Conservation (phyloP, 192 early-diverging fungal genomes). For the Linnemannia schmuckeri region DNA sequence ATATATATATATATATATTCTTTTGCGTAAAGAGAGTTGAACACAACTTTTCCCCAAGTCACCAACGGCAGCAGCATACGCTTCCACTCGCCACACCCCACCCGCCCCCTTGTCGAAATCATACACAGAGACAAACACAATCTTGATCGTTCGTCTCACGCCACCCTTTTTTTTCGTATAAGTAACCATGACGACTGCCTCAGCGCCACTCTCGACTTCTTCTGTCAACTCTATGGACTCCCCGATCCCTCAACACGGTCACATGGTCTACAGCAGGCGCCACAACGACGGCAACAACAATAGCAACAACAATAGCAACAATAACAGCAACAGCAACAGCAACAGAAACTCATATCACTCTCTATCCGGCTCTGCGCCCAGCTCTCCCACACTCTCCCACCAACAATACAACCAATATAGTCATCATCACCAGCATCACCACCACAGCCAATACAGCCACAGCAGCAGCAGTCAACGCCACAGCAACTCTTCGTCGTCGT, state of each 20-base stretch:
- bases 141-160: background rate
- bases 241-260: slow-evolving; percentile 2
- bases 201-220: slow-evolving; percentile 7
- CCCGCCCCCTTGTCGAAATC: background rate
- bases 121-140: background rate
- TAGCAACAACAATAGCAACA: background rate
- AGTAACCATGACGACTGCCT: slow-evolving; percentile 21
- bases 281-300: background rate
- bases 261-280: background rate
- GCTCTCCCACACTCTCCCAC: background rate
- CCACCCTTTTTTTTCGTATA: background rate
- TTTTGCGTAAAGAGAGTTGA: background rate
- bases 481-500: background rate
- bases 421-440: background rate
- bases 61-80: too few relatives aligned
- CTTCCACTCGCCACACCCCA: too few relatives aligned
- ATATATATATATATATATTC: background rate
- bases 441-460: background rate
- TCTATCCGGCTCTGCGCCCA: slow-evolving; percentile 1
- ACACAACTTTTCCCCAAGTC: background rate
- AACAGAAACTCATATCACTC: slow-evolving; percentile 3
- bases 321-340: background rate
- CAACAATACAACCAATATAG: background rate
- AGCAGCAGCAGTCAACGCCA: background rate
- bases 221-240: background rate